Base-by-base conservation (phyloP, 1,284 basidiomycete genomes). In the Tylopilus sp. region DNA sequence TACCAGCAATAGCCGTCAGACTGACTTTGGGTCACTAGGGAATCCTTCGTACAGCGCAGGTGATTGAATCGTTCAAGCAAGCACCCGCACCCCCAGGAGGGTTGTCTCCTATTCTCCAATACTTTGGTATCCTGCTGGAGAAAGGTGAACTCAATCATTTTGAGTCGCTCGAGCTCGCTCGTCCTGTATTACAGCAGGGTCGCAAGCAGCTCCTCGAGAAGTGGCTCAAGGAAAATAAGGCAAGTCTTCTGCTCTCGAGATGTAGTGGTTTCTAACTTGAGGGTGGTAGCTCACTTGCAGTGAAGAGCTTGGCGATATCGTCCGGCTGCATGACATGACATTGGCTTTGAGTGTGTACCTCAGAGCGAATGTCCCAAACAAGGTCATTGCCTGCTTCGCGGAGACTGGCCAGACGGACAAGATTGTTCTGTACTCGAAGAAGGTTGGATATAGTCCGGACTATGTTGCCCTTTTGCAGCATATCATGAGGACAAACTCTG, bases 191-290 rank as follows among this genome's bases (percentile, higher is more conserved):
- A 43, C 87, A 92, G 60, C 97, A 99, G 74, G 94, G 94, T 47
- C 85, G 95, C 65, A 99, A 99, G 74, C 94, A 98, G 65, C 76
- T 99, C 39, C 78, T 99, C 23, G 97, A 99, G 75, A 99, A 99
- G 67, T 99, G 97, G 97, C 75, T 99, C 57, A 99, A 99, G 74
- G 97, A 99, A 78, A 97, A 97, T 76, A 99, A 99, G 82, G 90
- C 84, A 55, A 29, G 66, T 51, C 12, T 43, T 39, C n/a, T 3
- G 11, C 6, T 41, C 18, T 38, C 2, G 7, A 44, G 35, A 28
- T 23, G 15, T 31, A 39, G 19, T 9, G 33, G 25, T 9, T 38
- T 21, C 45, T 67, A 46, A 66, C 38, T 23, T 50, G 29, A 42
- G 40, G 55, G 23, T 36, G 8, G 39, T 56, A 92, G 90, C 86